Base-by-base conservation (phyloP, 768 basidiomycete genomes). In the Mycena haematopus region DNA sequence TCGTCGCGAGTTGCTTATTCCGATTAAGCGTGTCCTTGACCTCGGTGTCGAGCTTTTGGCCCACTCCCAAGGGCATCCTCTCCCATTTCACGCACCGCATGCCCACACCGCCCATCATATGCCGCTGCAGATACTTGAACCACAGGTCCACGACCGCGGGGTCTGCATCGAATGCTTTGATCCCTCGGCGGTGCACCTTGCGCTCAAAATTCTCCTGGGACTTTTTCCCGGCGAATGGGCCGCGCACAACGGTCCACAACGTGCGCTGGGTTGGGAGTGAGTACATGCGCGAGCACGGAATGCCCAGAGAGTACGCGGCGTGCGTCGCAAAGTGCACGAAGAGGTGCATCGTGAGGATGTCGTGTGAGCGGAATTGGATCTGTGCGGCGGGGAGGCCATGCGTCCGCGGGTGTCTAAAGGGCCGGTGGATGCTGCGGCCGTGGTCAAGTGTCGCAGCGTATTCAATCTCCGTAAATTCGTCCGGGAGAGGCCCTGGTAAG, bases 171-270 rank as follows among this genome's bases (percentile, higher is more conserved):
- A 86, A 99, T 0, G 95, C 92, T 75, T 95, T 96, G 77, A 99
- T 86, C 40, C 84, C 84, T 13, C 96, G 85, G 71, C 91, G 92
- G 72, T 96, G 91, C 56, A 89, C 88, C 69, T 80, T 84, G 27
- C 93, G 80, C 73, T 95, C 90, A 73, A 96, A 99, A 76, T 98
- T 99, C 79, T 99, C 95, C 76, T 98, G 95, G 19, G 84, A 79
- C 76, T 96, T 97, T 72, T 99, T 99, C 75, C 96, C 90, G 6
- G 86, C 88, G 72, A 99, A 99, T 11, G 96, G 96, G 4, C 86
- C 84, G 36, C 89, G 85, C 10, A 84, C 81, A 19, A 97, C 95
- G 0, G 96, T 97, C 88, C 92, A 93, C 11, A 97, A 78, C 6
- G 83, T 80, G 47, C 92, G 89, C 66, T 88, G 80, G 2, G 84